A percentile compares a stretch with the other conserved stretches of the same genome.
phyloP scores from a whole-genome alignment of 225 moss, liverwort and hornwort species.

The Asterella californica region DNA sequence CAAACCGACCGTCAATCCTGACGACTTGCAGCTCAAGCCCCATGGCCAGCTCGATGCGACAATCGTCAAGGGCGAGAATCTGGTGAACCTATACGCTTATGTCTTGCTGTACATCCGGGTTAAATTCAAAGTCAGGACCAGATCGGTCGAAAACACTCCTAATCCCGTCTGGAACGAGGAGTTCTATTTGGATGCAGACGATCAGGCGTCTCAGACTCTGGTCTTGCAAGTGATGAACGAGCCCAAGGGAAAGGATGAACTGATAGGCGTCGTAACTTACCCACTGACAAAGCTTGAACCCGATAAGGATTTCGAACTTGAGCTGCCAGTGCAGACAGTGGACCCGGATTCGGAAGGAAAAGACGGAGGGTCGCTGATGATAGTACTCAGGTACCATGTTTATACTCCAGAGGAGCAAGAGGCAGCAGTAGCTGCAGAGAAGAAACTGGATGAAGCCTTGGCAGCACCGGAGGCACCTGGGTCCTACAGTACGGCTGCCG shows the following conservation, averaged over 20 bases:
- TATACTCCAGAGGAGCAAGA: slow-evolving; percentile 36
- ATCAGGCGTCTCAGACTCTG: slow-evolving; percentile 35
- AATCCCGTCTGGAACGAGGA: slow-evolving; percentile 41
- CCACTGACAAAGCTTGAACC: slow-evolving; percentile 32
- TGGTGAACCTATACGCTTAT: slow-evolving; percentile 46
- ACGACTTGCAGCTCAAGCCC: slow-evolving; percentile 22
- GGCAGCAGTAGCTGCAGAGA: slow-evolving; percentile 23
- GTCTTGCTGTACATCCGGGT: slow-evolving; percentile 34
- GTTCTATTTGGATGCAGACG: slow-evolving; percentile 36
- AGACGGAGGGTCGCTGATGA: slow-evolving; percentile 19
- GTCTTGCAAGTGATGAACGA: slow-evolving; percentile 43
- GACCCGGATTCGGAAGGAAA: background rate
- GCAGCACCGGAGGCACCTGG: slow-evolving; percentile 21
- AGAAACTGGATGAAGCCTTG: slow-evolving; percentile 28
- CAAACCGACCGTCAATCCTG: slow-evolving; percentile 10
- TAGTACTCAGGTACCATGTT: slow-evolving; percentile 42
- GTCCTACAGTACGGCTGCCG: slow-evolving; percentile 23
- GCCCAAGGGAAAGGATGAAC: slow-evolving; percentile 38
- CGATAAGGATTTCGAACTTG: slow-evolving; percentile 36
- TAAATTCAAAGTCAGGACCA: slow-evolving; percentile 38
- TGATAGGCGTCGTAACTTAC: slow-evolving; percentile 23
- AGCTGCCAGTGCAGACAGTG: slow-evolving; percentile 26
- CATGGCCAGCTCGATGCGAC: slow-evolving; percentile 38
- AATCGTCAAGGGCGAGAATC: slow-evolving; percentile 27
- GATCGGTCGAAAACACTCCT: slow-evolving; percentile 39